These are phyloP conservation scores for Ramaria rubella DNA, from an alignment of 768 basidiomycete species.

Conservation along the genomic window DNA sequence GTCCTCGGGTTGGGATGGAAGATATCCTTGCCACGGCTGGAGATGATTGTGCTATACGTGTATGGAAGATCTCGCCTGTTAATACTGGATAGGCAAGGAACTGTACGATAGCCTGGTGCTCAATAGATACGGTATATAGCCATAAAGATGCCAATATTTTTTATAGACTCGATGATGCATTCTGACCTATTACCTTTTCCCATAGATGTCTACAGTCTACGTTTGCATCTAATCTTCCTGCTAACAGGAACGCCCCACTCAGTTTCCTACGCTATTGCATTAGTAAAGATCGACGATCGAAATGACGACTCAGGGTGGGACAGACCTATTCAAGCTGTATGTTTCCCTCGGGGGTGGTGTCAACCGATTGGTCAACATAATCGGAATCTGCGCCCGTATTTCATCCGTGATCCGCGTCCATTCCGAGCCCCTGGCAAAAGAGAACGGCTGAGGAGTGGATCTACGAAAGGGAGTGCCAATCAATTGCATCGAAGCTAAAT, in stretches of 20 bases:
- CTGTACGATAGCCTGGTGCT: not conserved
- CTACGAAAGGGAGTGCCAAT: constrained; percentile 80
- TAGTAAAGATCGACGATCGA: not conserved
- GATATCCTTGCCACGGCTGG: constrained; percentile 74
- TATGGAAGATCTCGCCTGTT: constrained; percentile 55
- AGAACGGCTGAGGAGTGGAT: constrained; percentile 60
- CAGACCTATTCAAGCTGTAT: constrained; percentile 84
- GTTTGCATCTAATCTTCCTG: constrained; percentile 63
- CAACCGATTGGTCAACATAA: constrained; percentile 82
- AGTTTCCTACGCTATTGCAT: constrained; percentile 49
- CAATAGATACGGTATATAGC: not conserved
- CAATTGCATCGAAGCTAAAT: constrained; percentile 74
- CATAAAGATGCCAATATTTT: not conserved
- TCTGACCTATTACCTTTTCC: constrained; percentile 52
- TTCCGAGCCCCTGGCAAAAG: constrained; percentile 59
- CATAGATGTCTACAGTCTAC: constrained; percentile 72
- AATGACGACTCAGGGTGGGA: constrained; percentile 1
- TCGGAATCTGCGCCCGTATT: constrained; percentile 77
- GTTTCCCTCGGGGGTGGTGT: constrained; percentile 94
- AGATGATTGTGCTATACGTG: constrained; percentile 74
- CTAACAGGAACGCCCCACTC: constrained; percentile 75
- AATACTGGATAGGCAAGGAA: not conserved
- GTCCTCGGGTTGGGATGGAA: constrained; percentile 55
- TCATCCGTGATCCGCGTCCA: constrained; percentile 70
- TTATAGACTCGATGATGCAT: too few species aligned